Evolutionary conservation across 1,284 basidiomycete genomes (phyloP).

Genomic region (Moesziomyces sp.): DNA sequence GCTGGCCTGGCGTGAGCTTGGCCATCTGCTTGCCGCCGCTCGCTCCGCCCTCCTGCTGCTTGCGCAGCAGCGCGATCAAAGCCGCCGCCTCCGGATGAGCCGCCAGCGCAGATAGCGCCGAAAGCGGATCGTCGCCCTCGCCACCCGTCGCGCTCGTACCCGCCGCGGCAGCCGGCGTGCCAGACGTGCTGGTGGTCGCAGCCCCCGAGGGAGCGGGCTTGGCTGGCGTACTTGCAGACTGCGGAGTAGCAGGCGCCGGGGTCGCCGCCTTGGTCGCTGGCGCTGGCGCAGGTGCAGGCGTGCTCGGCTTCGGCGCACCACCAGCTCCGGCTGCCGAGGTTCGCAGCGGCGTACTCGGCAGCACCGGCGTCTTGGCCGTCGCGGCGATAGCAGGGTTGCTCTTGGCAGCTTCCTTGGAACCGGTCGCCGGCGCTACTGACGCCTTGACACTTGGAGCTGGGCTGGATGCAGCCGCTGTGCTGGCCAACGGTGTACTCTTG

Average conservation of each 20-base stretch:
- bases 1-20: slow-evolving; percentile 61
- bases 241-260: slow-evolving; percentile 4
- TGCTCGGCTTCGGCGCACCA: slow-evolving; percentile 7
- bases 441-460: neutral
- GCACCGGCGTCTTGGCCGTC: slow-evolving; percentile 17
- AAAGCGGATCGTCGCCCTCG: slow-evolving; percentile 48
- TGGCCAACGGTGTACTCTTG: slow-evolving; percentile 3
- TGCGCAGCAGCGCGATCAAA: slow-evolving; percentile 59
- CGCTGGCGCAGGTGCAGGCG: slow-evolving; percentile 6
- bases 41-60: slow-evolving; percentile 52
- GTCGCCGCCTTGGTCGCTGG: slow-evolving; percentile 1
- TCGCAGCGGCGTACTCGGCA: slow-evolving; percentile 31
- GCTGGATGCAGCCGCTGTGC: neutral
- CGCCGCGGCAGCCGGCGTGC: slow-evolving; percentile 1
- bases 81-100: slow-evolving; percentile 64
- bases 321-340: slow-evolving; percentile 7
- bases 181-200: neutral
- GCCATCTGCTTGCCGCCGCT: slow-evolving; percentile 47
- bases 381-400: neutral
- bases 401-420: slow-evolving; percentile 1
- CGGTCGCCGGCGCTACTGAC: neutral
- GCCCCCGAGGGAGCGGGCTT: slow-evolving; percentile 10
- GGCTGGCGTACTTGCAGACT: slow-evolving; percentile 8
- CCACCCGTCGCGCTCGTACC: slow-evolving; percentile 2
- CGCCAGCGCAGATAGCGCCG: slow-evolving; percentile 56